Evolutionary conservation across 1,284 basidiomycete genomes (phyloP), one percentile per base, ranked within the genome.

Genomic region (Anthracocystis panici-leucophaei): DNA sequence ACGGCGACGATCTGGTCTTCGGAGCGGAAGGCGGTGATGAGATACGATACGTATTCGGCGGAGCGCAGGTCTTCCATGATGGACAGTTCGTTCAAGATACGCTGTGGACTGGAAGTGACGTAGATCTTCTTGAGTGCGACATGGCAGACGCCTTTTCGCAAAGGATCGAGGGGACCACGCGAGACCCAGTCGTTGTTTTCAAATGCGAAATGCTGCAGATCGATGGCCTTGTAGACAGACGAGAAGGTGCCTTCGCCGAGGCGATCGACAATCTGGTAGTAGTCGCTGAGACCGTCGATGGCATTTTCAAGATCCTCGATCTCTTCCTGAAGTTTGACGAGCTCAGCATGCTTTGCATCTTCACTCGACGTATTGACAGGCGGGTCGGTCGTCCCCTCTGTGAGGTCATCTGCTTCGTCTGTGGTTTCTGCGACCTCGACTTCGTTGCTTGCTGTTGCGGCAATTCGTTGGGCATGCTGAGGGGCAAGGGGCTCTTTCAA

Each of bases 61-160:
- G 61, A 46, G n/a, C 73, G 85, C 12, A 89, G 78, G 54, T 92
- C 91, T 84, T 94, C 91, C 88, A 99, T 90, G 65, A 99, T 94
- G n/a, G 91, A 88, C 60, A 99, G 90, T 86, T 99, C 97, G 85
- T 99, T 99, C 57, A 91, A 89, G 82, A 99, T 96, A 20, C 97
- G 89, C 64, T 92, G 91, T 0, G 96, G 96, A 71, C 92, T 94
- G 82, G 93, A 95, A 0, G 96, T 99, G 27, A 95, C 95, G 83
- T 98, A 94, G 83, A 99, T 98, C 79, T 95, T 90, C 87, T 99
- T 99, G 80, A 99, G 88, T 0, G 96, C 96, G 42, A 99, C 95
- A 81, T 92, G 94, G 18, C 92, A 86, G 14, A 75, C 68, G 23
- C 68, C 68, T 33, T 66, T 64, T n/a, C 68, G 49, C 33, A 60